phyloP scores from a whole-genome alignment of 2,329 filamentous ascomycete genomes.

The Aureobasidium sp. region DNA sequence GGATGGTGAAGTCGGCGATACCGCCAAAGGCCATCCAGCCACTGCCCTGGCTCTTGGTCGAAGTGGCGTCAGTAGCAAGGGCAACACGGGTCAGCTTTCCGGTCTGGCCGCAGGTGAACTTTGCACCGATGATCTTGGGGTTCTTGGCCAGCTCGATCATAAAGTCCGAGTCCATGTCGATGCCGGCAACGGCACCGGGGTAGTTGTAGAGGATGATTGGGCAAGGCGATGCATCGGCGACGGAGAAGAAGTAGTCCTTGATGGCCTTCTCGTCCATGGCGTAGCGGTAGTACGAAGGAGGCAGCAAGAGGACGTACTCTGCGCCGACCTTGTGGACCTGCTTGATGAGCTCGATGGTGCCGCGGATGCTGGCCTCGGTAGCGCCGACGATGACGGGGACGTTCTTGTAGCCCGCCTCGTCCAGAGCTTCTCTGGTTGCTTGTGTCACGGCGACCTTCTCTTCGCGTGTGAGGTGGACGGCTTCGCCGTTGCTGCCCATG shows the following conservation, averaged over 20 bases:
- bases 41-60: constrained; percentile 44
- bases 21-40: constrained; percentile 80
- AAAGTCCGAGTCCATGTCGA: constrained; percentile 85
- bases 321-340: constrained; percentile 62
- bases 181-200: constrained; percentile 75
- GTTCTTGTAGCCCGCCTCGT: constrained; percentile 67
- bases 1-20: constrained; percentile 79
- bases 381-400: constrained; percentile 79
- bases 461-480: constrained; percentile 70
- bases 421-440: constrained; percentile 73
- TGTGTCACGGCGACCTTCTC: constrained; percentile 70
- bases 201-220: constrained; percentile 89
- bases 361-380: constrained; percentile 72
- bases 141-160: constrained; percentile 78
- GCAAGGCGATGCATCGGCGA: constrained; percentile 68
- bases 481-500: constrained; percentile 88
- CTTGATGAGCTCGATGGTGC: constrained; percentile 68
- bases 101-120: constrained; percentile 88
- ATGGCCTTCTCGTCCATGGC: constrained; percentile 69
- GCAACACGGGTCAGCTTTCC: constrained; percentile 83
- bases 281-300: constrained; percentile 75
- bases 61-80: constrained; percentile 62
- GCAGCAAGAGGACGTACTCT: constrained; percentile 72
- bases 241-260: constrained; percentile 64
- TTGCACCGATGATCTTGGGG: constrained; percentile 65